Evolutionary conservation across 805 yeast species (phyloP), one percentile per base, ranked within the genome.

Genomic region (Phaffomyces thermotolerans): DNA sequence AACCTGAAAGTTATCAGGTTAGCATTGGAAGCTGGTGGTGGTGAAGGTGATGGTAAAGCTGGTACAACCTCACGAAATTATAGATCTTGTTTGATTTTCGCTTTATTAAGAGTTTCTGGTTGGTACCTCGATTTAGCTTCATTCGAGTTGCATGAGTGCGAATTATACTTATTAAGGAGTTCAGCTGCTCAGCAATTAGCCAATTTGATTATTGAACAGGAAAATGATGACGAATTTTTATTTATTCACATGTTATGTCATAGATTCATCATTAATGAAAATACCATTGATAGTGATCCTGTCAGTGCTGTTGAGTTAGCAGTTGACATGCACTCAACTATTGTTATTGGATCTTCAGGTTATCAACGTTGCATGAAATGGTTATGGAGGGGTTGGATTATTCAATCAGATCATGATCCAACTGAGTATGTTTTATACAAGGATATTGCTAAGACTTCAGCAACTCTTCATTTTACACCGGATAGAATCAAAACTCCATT

Each of bases 361-460:
- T 88, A 78, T 60, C 95, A 88, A 62, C 67, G 95, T 42, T 86
- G 95, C 65, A 73, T 87, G 55, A 79, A 81, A 52, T 88, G 95
- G 95, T 63, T 88, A 39, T 88, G 96, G 96, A 69, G 90, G 44
- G 96, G 96, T 25, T 86, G 95, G 95, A 84, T 88, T 49, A 72
- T 84, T 40, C 95, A 87, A 63, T 75, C 83, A 20, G 76, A 79
- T 12, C 62, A 60, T 13, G 87, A 86, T 57, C 86, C 93, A 6
- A 72, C 75, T 22, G 78, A 79, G 14, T 88, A 83, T 53, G 80
- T 77, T 23, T 56, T 81, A 44, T 86, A 82, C 60, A 74, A 71
- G 48, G 79, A 78, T 1, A 74, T 80, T 13, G 69, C 78, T 1
- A 76, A 79, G 22, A 66, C 78, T 5, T 66, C 71, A 13, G 66